phyloP scores from a whole-genome alignment of 352 stramenopile species.

The Vaucheria bursata region DNA sequence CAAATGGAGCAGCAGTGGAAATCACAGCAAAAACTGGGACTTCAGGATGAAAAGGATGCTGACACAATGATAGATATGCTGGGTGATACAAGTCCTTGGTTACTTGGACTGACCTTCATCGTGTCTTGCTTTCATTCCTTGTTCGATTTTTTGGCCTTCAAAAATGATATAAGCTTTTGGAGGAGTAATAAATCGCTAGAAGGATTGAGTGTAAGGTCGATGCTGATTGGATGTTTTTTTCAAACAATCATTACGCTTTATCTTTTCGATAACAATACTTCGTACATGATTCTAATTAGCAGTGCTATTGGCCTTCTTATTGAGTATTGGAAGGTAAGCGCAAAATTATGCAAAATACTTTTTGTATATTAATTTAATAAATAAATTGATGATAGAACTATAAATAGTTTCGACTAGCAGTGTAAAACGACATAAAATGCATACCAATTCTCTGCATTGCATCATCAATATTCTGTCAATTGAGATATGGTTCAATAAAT shows the following conservation, averaged over 20 bases:
- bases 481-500: too few relatives aligned
- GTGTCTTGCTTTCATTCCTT: constrained; percentile 90
- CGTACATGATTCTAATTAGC: constrained; percentile 68
- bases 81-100: constrained; percentile 85
- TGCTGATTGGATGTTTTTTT: constrained; percentile 88
- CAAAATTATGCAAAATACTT: too few relatives aligned
- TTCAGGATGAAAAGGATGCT: constrained; percentile 67
- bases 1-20: constrained; percentile 80
- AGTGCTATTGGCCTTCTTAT: constrained; percentile 55
- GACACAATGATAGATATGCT: constrained; percentile 85
- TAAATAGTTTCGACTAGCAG: constrained; percentile 8
- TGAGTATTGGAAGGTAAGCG: constrained; percentile 41
- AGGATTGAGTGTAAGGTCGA: constrained; percentile 79
- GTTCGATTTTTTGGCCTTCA: constrained; percentile 94
- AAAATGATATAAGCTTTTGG: constrained; percentile 97
- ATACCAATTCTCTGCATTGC: too few relatives aligned
- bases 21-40: constrained; percentile 72
- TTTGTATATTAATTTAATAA: too few relatives aligned
- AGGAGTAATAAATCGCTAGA: constrained; percentile 70
- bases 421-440: too few relatives aligned
- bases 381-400: constrained; percentile 19
- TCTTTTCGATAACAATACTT: constrained; percentile 92
- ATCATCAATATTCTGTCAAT: too few relatives aligned
- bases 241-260: constrained; percentile 92
- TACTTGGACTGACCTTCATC: constrained; percentile 79